phyloP scores from a whole-genome alignment of 495 filamentous ascomycete genomes.

The Oidiodendron maius region DNA sequence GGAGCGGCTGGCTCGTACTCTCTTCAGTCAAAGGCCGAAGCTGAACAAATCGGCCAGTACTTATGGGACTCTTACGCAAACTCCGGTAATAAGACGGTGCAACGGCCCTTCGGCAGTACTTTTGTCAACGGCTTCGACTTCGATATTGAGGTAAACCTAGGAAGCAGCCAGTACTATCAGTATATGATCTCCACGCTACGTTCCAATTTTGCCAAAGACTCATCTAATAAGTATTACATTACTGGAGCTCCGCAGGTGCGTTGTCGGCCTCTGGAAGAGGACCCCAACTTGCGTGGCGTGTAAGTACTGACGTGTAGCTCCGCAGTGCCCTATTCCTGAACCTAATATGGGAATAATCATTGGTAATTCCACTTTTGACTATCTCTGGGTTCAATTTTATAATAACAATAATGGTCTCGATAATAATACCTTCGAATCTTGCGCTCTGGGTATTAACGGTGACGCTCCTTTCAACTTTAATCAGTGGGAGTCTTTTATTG shows the following conservation, averaged over 20 bases:
- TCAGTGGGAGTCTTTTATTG: slow-evolving; percentile 38
- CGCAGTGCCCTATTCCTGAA: slow-evolving; percentile 50
- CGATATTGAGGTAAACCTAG: slow-evolving; percentile 41
- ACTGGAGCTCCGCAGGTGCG: too few species aligned
- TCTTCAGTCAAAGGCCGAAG: background rate
- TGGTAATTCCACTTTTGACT: slow-evolving; percentile 46
- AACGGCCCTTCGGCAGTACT: slow-evolving; percentile 9
- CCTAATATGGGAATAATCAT: slow-evolving; percentile 48
- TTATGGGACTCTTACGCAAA: background rate
- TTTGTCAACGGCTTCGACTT: slow-evolving; percentile 54
- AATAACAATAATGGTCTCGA: too few species aligned
- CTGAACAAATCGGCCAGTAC: background rate
- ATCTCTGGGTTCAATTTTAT: slow-evolving; percentile 60
- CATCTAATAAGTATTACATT: slow-evolving; percentile 44
- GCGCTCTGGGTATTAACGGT: background rate
- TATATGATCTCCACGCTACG: slow-evolving; percentile 41
- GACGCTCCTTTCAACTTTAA: slow-evolving; percentile 30
- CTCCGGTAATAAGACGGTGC: background rate
- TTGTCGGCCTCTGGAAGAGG: too few species aligned
- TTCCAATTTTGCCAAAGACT: slow-evolving; percentile 33
- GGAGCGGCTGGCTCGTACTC: slow-evolving; percentile 45
- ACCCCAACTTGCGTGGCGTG: too few species aligned
- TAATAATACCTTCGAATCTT: background rate
- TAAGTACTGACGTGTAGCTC: too few species aligned
- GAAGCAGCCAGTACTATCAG: slow-evolving; percentile 28